These are phyloP conservation scores for Yamadazyma laniorum DNA, from an alignment of 805 yeast genomes.

Conservation along the genomic window DNA sequence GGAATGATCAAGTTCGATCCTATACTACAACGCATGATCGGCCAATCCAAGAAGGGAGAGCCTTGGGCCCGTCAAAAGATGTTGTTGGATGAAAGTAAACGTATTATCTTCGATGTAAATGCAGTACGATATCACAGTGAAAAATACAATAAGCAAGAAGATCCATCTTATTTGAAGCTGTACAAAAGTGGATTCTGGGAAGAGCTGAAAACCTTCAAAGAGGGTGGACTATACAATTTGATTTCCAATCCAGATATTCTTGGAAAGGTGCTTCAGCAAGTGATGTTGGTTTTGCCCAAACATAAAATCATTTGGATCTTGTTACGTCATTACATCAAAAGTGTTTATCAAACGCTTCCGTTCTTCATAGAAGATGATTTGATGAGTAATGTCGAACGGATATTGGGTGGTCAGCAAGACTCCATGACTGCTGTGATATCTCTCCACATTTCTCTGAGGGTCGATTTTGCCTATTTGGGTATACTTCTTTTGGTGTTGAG, in stretches of 20 bases:
- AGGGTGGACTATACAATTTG: not conserved
- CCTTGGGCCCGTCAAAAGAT: no score
- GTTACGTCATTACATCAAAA: slow-evolving; percentile 30
- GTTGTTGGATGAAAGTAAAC: not conserved
- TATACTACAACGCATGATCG: not conserved
- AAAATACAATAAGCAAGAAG: not conserved
- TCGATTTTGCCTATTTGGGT: slow-evolving; percentile 35
- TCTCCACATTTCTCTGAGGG: not conserved
- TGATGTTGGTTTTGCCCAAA: slow-evolving; percentile 9
- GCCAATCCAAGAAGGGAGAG: not conserved
- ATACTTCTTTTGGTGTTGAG: slow-evolving; percentile 33
- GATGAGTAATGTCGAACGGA: slow-evolving; percentile 7
- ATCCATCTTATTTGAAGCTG: not conserved
- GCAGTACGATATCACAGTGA: not conserved
- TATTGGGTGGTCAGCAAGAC: not conserved
- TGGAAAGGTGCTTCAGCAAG: not conserved
- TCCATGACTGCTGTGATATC: not conserved
- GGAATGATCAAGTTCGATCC: slow-evolving; percentile 4
- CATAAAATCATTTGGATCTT: slow-evolving; percentile 11
- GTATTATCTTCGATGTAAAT: not conserved
- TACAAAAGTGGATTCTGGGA: slow-evolving; percentile 2
- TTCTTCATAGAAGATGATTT: slow-evolving; percentile 40
- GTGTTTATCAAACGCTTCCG: slow-evolving; percentile 47
- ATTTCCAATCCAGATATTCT: not conserved
- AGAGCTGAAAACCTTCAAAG: not conserved